phyloP scores from a whole-genome alignment of 2,329 filamentous ascomycete genomes.

The Aspergillus hiratsukae region DNA sequence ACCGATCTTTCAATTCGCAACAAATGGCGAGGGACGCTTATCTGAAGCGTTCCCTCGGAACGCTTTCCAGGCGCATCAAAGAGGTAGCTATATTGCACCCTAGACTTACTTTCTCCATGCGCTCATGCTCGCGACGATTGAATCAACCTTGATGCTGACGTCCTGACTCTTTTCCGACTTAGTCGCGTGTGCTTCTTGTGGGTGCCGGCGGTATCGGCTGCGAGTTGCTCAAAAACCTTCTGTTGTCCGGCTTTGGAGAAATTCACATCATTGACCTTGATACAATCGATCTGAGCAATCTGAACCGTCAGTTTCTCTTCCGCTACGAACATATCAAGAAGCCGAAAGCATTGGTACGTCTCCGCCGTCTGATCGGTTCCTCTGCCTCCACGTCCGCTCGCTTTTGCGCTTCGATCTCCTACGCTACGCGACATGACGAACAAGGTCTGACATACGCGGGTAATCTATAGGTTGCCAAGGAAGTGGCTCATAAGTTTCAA shows the following conservation, averaged over 20 bases:
- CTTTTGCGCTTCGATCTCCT: constrained; percentile 1
- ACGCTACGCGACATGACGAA: neutral
- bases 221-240: constrained; percentile 94
- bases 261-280: constrained; percentile 95
- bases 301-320: constrained; percentile 97
- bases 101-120: constrained; percentile 1
- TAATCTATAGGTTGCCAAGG: constrained; percentile 71
- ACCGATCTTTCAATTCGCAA: constrained; percentile 9
- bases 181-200: constrained; percentile 88
- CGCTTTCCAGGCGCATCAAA: constrained; percentile 36
- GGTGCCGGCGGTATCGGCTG: constrained; percentile 96
- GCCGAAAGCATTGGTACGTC: constrained; percentile 78
- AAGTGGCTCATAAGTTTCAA: constrained; percentile 86
- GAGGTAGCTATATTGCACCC: constrained; percentile 27
- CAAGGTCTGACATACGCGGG: constrained; percentile 11
- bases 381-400: constrained; percentile 3
- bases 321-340: constrained; percentile 97
- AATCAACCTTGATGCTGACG: constrained; percentile 7
- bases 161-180: constrained; percentile 12
- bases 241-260: constrained; percentile 85
- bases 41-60: constrained; percentile 42
- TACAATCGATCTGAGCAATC: constrained; percentile 95
- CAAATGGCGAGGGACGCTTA: constrained; percentile 39
- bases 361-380: neutral
- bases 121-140: neutral